Percentiles rank a stretch among this genome's conserved stretches.
phyloP scores from a whole-genome alignment of 2,329 filamentous ascomycete genomes.

The Aureobasidium mangrovei region DNA sequence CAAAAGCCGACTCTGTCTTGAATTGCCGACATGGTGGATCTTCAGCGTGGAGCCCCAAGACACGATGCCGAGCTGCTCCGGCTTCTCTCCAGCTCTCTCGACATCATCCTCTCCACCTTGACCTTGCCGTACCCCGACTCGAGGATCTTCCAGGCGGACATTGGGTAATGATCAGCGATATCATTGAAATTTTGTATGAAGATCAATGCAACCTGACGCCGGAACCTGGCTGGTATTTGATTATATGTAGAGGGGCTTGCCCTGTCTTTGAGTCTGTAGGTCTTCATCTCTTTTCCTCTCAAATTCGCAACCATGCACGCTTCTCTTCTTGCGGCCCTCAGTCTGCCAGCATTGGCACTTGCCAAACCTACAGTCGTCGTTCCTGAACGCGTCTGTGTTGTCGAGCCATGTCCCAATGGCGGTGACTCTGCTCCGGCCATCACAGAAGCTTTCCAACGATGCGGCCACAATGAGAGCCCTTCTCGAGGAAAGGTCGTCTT shows the following conservation, averaged over 20 bases:
- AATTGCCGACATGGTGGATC: constrained; percentile 2
- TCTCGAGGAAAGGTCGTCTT: constrained; percentile 42
- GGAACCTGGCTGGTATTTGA: not conserved
- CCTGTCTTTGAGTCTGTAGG: constrained; percentile 3
- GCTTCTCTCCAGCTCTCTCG: constrained; percentile 8
- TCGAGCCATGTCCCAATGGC: constrained; percentile 11
- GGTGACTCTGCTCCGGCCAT: constrained; percentile 38
- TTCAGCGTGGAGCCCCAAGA: not conserved
- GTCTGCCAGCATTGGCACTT: not conserved
- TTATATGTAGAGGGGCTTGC: not conserved
- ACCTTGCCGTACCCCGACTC: constrained; percentile 1
- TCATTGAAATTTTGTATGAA: not conserved
- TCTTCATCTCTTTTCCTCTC: not conserved
- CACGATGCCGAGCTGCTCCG: not conserved
- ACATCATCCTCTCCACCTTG: constrained; percentile 13
- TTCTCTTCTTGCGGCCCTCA: constrained; percentile 3
- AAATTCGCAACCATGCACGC: not conserved
- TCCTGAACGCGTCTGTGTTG: constrained; percentile 13
- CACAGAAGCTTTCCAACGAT: constrained; percentile 40
- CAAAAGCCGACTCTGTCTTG: not conserved
- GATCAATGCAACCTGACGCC: constrained; percentile 2
- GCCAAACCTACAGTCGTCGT: not conserved
- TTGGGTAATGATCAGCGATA: constrained; percentile 1
- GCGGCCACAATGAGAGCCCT: constrained; percentile 33
- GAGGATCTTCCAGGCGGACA: not conserved